A percentile compares a stretch with the other conserved stretches of the same genome.
These are phyloP conservation scores for Botryotinia narcissicola DNA, from an alignment of 2,329 filamentous ascomycete species.

Conservation along the genomic window DNA sequence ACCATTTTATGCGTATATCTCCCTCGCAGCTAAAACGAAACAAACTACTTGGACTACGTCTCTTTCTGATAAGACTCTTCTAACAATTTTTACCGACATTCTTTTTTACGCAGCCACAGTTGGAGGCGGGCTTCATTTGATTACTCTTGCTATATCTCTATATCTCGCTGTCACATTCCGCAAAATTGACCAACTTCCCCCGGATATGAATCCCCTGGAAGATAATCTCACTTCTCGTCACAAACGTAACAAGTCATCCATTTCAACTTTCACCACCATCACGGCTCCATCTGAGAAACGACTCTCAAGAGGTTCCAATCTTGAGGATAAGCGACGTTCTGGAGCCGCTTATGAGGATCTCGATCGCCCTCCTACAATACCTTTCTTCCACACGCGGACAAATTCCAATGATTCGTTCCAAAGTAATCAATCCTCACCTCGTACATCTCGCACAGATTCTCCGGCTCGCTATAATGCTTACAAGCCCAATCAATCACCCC, in stretches of 20 bases:
- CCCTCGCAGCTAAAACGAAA: conserved; percentile 44
- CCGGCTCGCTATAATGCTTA: conserved; percentile 51
- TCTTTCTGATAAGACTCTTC: conserved; percentile 53
- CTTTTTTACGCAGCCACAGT: conserved; percentile 67
- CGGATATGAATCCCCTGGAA: conserved; percentile 94
- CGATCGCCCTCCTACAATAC: conserved; percentile 56
- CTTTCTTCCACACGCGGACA: conserved; percentile 76
- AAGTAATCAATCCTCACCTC: conserved; percentile 51
- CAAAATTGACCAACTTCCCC: conserved; percentile 76
- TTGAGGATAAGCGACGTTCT: conserved; percentile 46
- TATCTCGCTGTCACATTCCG: conserved; percentile 79
- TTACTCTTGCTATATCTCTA: conserved; percentile 68
- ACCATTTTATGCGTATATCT: conserved; percentile 57
- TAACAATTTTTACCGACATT: conserved; percentile 60
- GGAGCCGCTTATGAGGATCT: conserved; percentile 46
- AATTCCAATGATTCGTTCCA: conserved; percentile 57
- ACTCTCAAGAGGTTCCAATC: conserved; percentile 44
- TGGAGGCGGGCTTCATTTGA: conserved; percentile 64
- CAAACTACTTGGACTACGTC: conserved; percentile 63
- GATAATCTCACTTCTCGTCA: conserved; percentile 79
- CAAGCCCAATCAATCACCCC: conserved; percentile 49
- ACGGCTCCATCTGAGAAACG: conserved; percentile 54
- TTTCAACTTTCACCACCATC: conserved; percentile 38
- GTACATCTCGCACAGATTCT: conserved; percentile 54
- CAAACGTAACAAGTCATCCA: conserved; percentile 66